Evolutionary conservation across 2,329 filamentous ascomycete species (phyloP).

Genomic region (Colletotrichum musae): DNA sequence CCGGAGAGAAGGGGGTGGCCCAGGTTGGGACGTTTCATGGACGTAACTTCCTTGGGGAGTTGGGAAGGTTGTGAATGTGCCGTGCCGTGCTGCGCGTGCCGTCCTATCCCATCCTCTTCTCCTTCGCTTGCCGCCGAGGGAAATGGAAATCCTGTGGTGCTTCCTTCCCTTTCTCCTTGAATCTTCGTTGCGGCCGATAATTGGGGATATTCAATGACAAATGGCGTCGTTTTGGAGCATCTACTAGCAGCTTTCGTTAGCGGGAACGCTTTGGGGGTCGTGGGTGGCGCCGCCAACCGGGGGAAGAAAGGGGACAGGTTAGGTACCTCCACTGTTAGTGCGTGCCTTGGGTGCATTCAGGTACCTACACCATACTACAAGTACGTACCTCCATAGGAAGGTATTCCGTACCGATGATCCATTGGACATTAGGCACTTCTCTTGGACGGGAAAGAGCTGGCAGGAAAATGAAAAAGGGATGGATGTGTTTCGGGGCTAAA

Average conservation of each 20-base stretch:
- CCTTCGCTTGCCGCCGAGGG: too few relatives aligned
- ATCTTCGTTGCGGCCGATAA: background rate
- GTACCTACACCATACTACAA: too few relatives aligned
- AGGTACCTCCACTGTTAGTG: too few relatives aligned
- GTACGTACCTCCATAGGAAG: too few relatives aligned
- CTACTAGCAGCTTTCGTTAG: slow-evolving; percentile 17
- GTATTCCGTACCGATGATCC: too few relatives aligned
- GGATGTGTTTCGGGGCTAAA: slow-evolving; percentile 13
- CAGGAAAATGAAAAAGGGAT: background rate
- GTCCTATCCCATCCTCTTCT: background rate
- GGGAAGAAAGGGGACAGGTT: slow-evolving; percentile 1
- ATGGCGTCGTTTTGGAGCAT: slow-evolving; percentile 21
- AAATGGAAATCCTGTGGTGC: too few relatives aligned
- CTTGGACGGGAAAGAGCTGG: slow-evolving; percentile 1
- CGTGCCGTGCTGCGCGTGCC: too few relatives aligned
- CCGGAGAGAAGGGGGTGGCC: background rate
- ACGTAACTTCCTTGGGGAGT: background rate
- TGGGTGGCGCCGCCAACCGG: slow-evolving; percentile 14
- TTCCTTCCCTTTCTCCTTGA: too few relatives aligned
- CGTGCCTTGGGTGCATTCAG: too few relatives aligned
- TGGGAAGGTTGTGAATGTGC: background rate
- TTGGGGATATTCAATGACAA: slow-evolving; percentile 10
- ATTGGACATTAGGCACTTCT: too few relatives aligned
- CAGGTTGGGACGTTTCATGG: slow-evolving; percentile 1
- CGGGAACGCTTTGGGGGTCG: slow-evolving; percentile 1